These are phyloP conservation scores for Trichosporon sp. DNA, from an alignment of 1,284 basidiomycete genomes.

Conservation along the genomic window DNA sequence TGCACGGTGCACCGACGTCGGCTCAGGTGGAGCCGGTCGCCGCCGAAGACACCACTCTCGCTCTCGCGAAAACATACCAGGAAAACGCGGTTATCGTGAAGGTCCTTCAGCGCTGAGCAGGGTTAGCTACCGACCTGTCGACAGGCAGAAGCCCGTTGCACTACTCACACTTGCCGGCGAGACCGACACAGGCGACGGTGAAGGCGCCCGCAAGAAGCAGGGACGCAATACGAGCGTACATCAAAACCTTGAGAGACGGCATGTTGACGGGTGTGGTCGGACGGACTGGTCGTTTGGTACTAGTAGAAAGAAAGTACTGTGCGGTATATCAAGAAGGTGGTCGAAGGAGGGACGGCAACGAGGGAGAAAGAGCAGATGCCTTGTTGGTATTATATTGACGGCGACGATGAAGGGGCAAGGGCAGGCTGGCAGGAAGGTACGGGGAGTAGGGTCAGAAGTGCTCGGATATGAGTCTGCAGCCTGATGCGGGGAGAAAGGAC, in stretches of 20 bases:
- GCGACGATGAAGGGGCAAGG: background rate
- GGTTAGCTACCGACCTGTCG: background rate
- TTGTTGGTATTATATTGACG: background rate
- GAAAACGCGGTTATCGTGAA: slow-evolving; percentile 4
- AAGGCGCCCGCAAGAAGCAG: slow-evolving; percentile 11
- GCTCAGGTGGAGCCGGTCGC: background rate
- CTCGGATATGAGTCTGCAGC: background rate
- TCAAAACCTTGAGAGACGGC: background rate
- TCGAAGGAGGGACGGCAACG: background rate
- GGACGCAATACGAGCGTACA: slow-evolving; percentile 1
- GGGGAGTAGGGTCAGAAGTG: background rate
- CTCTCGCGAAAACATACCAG: background rate
- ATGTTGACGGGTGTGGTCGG: background rate
- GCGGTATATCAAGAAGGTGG: background rate
- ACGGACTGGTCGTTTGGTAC: background rate
- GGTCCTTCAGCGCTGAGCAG: slow-evolving; percentile 9
- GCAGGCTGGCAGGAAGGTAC: background rate
- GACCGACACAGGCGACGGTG: slow-evolving; percentile 13
- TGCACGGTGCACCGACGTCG: too few relatives aligned
- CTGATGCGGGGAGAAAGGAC: background rate
- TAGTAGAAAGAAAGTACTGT: background rate
- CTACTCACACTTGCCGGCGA: slow-evolving; percentile 15
- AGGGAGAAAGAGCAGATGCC: background rate
- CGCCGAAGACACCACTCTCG: background rate
- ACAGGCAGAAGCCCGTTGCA: background rate